A percentile compares a stretch with the other conserved stretches of the same genome.
Conservation (phyloP, 2,329 filamentous ascomycete species). For the Fusarium clavum region DNA sequence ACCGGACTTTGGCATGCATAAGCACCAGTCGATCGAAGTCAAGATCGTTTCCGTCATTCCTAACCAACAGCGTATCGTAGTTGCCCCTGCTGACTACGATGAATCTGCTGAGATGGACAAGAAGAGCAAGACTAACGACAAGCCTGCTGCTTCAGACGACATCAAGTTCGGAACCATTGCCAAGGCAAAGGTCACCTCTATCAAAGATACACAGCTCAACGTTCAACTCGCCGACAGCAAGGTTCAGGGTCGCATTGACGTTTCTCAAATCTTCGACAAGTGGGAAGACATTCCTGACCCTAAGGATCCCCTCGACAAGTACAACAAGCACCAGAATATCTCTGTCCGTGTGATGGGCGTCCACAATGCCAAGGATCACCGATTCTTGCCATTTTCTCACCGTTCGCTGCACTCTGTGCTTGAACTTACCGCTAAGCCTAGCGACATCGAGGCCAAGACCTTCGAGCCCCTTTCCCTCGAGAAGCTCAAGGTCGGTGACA, state of each 20-base stretch:
- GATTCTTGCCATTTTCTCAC: slow-evolving; percentile 92
- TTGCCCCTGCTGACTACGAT: slow-evolving; percentile 62
- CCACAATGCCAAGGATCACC: slow-evolving; percentile 90
- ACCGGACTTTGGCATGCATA: slow-evolving; percentile 82
- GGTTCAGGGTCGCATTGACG: slow-evolving; percentile 90
- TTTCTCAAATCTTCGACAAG: slow-evolving; percentile 88
- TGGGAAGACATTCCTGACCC: slow-evolving; percentile 89
- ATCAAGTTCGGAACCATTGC: slow-evolving; percentile 77
- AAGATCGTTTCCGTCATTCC: slow-evolving; percentile 79
- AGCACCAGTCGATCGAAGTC: slow-evolving; percentile 79
- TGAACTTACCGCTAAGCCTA: slow-evolving; percentile 86
- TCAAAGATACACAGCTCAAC: slow-evolving; percentile 94
- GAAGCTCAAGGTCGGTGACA: slow-evolving; percentile 76
- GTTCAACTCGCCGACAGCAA: slow-evolving; percentile 80
- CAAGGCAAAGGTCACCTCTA: slow-evolving; percentile 81
- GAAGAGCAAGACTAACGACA: slow-evolving; percentile 50
- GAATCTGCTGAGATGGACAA: slow-evolving; percentile 57
- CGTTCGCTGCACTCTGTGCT: slow-evolving; percentile 83
- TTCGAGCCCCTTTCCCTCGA: slow-evolving; percentile 73
- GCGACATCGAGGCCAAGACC: slow-evolving; percentile 64
- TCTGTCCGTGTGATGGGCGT: slow-evolving; percentile 84
- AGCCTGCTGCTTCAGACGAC: slow-evolving; percentile 69
- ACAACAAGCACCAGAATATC: slow-evolving; percentile 77
- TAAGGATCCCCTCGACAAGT: slow-evolving; percentile 80
- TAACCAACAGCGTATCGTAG: slow-evolving; percentile 75